A percentile compares a stretch with the other conserved stretches of the same genome.
Conservation (phyloP, 306 rosid species). For the Glycyrrhiza uralensis region DNA sequence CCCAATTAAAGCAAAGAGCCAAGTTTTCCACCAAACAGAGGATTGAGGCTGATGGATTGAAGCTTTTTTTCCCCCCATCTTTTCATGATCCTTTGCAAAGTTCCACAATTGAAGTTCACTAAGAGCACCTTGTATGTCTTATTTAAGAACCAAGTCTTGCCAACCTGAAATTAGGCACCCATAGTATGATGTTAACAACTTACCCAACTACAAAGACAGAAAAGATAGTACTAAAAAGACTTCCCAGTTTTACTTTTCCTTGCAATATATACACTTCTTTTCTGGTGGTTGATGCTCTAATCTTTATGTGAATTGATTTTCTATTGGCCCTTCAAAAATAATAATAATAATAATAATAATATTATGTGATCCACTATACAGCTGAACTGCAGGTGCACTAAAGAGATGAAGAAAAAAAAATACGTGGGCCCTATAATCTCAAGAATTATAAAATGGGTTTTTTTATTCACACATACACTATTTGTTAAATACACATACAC, state of each 20-base stretch:
- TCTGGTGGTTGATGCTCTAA: not conserved
- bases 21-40: constrained; percentile 5
- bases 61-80: not conserved
- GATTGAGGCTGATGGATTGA: not conserved
- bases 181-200: constrained; percentile 23
- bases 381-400: not conserved
- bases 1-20: constrained; percentile 19
- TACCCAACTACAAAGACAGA: constrained; percentile 10
- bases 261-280: not conserved
- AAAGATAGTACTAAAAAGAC: not conserved
- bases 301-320: not conserved
- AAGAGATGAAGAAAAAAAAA: not conserved
- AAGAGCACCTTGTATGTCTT: not conserved
- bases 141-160: not conserved
- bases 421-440: not conserved
- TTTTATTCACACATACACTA: too few relatives aligned
- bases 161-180: constrained; percentile 26
- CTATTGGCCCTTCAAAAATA: not conserved
- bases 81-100: not conserved
- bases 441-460: too few relatives aligned
- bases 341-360: not conserved
- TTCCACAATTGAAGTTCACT: constrained; percentile 12
- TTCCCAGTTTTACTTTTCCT: not conserved
- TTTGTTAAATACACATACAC: too few relatives aligned
- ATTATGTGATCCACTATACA: not conserved